These are phyloP conservation scores for Mycena filopes DNA, from an alignment of 768 basidiomycete species.

Conservation along the genomic window DNA sequence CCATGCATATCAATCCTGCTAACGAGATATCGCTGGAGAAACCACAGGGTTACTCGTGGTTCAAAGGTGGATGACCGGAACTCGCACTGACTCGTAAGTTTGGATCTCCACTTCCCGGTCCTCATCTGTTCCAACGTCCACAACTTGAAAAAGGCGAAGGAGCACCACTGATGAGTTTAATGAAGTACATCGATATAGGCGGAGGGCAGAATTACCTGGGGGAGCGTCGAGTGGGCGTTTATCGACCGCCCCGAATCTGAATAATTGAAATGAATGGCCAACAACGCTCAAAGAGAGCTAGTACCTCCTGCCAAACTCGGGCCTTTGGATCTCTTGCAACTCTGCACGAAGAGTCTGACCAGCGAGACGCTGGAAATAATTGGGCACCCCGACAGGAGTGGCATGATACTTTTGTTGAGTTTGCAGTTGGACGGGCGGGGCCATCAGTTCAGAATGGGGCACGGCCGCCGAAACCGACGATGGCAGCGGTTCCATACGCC, in stretches of 20 bases:
- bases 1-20: slow-evolving; percentile 74
- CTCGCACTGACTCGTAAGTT: slow-evolving; percentile 67
- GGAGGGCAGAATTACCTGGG: slow-evolving; percentile 43
- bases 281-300: slow-evolving; percentile 9
- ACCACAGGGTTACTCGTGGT: slow-evolving; percentile 52
- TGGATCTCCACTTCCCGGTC: slow-evolving; percentile 60
- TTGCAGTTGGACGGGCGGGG: slow-evolving; percentile 5
- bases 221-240: slow-evolving; percentile 77
- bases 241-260: slow-evolving; percentile 69
- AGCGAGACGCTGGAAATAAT: slow-evolving; percentile 62
- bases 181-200: slow-evolving; percentile 39
- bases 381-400: slow-evolving; percentile 47
- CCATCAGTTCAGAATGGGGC: neutral
- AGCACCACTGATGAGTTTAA: slow-evolving; percentile 40
- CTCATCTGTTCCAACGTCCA: slow-evolving; percentile 49
- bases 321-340: slow-evolving; percentile 71
- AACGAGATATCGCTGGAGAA: slow-evolving; percentile 59
- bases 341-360: slow-evolving; percentile 60
- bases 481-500: neutral
- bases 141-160: slow-evolving; percentile 62
- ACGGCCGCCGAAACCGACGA: neutral
- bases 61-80: no score
- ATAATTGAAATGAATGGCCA: slow-evolving; percentile 12
- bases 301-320: slow-evolving; percentile 74
- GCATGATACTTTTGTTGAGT: neutral